Conservation (phyloP, 2,329 filamentous ascomycete genomes). For the Clonostachys rosea region DNA sequence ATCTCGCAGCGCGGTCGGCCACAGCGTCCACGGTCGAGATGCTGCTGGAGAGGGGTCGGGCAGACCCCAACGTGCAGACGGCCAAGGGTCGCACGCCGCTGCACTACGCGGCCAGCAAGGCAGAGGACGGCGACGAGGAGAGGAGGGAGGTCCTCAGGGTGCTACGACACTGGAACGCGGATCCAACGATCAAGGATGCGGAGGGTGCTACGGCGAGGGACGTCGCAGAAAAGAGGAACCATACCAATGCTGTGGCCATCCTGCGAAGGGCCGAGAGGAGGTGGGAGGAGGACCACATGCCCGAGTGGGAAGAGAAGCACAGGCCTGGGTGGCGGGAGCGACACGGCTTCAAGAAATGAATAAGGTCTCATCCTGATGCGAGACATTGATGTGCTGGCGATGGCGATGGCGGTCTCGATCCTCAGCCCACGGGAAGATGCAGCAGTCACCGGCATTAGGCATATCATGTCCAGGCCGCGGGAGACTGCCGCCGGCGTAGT, state of each 20-base stretch:
- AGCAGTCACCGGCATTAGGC: too few species aligned
- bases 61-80: conserved; percentile 18
- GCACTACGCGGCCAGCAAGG: conserved; percentile 22
- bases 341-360: conserved; percentile 10
- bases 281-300: conserved; percentile 23
- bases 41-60: conserved; percentile 18
- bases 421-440: too few species aligned
- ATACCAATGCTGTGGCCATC: conserved; percentile 22
- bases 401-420: too few species aligned
- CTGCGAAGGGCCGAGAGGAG: conserved; percentile 22
- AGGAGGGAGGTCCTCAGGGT: conserved; percentile 19
- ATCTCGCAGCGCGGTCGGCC: conserved; percentile 20
- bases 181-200: conserved; percentile 16
- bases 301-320: conserved; percentile 18
- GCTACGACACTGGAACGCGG: conserved; percentile 18
- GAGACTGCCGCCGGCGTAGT: too few species aligned
- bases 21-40: conserved; percentile 21
- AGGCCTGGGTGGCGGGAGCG: not conserved
- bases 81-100: conserved; percentile 21
- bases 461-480: too few species aligned
- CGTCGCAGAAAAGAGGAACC: conserved; percentile 21
- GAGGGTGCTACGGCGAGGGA: conserved; percentile 19
- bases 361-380: not conserved
- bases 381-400: too few species aligned
- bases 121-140: conserved; percentile 20